phyloP scores from a whole-genome alignment of 306 rosid species.

The Cucumis sativus region DNA sequence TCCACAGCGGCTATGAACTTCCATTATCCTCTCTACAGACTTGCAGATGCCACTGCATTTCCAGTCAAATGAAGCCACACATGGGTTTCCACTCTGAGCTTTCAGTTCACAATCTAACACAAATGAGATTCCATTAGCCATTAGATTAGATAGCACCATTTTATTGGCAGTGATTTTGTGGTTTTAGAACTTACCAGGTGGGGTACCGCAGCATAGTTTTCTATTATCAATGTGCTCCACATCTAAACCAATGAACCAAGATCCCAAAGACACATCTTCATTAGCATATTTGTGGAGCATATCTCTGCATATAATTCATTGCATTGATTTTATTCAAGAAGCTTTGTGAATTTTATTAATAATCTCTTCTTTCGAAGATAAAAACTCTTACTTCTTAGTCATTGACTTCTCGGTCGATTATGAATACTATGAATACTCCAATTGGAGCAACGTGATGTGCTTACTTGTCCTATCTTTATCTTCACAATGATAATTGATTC shows the following conservation, averaged over 20 bases:
- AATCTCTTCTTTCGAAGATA: neutral
- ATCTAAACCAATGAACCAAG: constrained; percentile 91
- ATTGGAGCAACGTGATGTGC: neutral
- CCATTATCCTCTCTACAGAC: neutral
- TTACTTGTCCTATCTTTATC: neutral
- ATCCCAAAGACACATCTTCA: constrained; percentile 84
- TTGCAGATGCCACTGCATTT: constrained; percentile 7
- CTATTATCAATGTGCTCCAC: constrained; percentile 69
- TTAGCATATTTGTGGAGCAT: constrained; percentile 82
- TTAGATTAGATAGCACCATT: neutral
- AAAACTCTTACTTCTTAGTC: neutral
- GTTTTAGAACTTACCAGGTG: constrained; percentile 43
- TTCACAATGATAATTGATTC: neutral
- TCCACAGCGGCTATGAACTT: neutral
- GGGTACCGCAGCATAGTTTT: constrained; percentile 86
- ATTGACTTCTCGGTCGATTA: neutral
- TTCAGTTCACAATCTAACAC: constrained; percentile 23
- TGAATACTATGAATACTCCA: neutral
- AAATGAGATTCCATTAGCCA: neutral
- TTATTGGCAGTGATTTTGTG: neutral
- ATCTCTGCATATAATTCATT: constrained; percentile 29
- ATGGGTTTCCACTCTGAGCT: neutral
- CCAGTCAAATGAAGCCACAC: constrained; percentile 5
- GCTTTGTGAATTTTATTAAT: neutral
- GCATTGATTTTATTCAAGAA: neutral